A percentile compares a stretch with the other conserved stretches of the same genome.
Evolutionary conservation across 139 green algal genomes (phyloP).

Genomic region (Coelastrella sp.): DNA sequence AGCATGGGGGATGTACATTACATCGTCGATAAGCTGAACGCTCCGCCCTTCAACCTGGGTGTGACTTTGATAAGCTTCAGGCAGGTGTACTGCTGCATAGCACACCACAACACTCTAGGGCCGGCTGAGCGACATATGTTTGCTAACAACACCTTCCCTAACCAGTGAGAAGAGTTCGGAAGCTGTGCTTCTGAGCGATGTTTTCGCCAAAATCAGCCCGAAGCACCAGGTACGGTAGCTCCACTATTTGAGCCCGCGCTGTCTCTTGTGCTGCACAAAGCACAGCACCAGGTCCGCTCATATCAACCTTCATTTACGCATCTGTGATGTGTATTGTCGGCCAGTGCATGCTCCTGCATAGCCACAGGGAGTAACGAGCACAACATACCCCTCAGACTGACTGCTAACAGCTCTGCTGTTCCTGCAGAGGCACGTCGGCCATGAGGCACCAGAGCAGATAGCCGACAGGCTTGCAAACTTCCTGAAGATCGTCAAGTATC

Average conservation of each 20-base stretch:
- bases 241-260: neutral
- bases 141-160: too few species aligned
- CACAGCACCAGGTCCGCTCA: neutral
- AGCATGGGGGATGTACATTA: slow-evolving; percentile 67
- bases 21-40: slow-evolving; percentile 72
- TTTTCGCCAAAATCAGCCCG: slow-evolving; percentile 65
- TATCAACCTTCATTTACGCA: too few species aligned
- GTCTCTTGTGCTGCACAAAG: neutral
- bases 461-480: slow-evolving; percentile 64
- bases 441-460: slow-evolving; percentile 55
- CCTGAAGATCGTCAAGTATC: slow-evolving; percentile 76
- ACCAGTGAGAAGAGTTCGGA: slow-evolving; percentile 64
- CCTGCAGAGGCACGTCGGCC: neutral
- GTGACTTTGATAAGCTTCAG: slow-evolving; percentile 69
- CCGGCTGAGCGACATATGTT: too few species aligned
- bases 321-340: too few species aligned
- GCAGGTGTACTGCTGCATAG: neutral
- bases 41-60: slow-evolving; percentile 61
- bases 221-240: slow-evolving; percentile 62
- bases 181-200: slow-evolving; percentile 65
- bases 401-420: neutral
- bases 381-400: too few species aligned
- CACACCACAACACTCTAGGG: neutral
- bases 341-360: too few species aligned
- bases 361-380: too few species aligned